Evolutionary conservation across 805 yeast genomes (phyloP).

Genomic region (Saccharomycopsis fibuligera): DNA sequence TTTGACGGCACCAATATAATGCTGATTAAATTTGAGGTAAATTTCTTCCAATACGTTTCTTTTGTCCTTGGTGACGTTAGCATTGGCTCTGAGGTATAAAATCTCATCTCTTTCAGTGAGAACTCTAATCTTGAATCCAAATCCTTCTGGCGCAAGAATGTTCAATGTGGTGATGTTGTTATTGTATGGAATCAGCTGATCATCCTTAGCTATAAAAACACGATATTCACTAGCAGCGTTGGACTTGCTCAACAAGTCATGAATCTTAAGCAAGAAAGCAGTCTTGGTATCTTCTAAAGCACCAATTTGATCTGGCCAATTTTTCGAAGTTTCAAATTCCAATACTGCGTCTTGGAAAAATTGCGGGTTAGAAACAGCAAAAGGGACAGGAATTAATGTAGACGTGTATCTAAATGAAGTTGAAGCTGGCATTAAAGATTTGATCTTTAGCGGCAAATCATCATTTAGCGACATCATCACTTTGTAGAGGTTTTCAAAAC

Average conservation of each 20-base stretch:
- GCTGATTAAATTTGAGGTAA: constrained; percentile 56
- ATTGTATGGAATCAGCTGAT: constrained; percentile 56
- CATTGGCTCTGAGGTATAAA: constrained; percentile 64
- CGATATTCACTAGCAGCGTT: constrained; percentile 42
- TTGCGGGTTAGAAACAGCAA: constrained; percentile 66
- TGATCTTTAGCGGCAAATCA: constrained; percentile 64
- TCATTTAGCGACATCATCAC: constrained; percentile 38
- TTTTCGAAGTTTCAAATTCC: constrained; percentile 83
- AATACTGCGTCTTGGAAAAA: constrained; percentile 75
- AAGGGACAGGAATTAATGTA: constrained; percentile 73
- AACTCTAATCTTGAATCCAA: constrained; percentile 71
- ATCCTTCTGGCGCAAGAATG: constrained; percentile 83
- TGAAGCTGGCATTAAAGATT: constrained; percentile 67
- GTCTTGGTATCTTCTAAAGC: constrained; percentile 87
- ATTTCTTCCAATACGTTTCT: constrained; percentile 53
- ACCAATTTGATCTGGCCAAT: constrained; percentile 90
- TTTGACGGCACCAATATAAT: constrained; percentile 59
- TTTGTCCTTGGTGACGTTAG: constrained; percentile 54
- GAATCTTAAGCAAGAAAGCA: constrained; percentile 73
- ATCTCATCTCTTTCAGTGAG: constrained; percentile 79
- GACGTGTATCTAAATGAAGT: constrained; percentile 73
- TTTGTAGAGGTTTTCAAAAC: constrained; percentile 57
- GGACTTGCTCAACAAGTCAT: constrained; percentile 37
- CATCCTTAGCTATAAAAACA: constrained; percentile 60
- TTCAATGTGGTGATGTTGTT: constrained; percentile 50